Base-by-base conservation (phyloP, 768 basidiomycete species). In the Kwoniella newhampshirensis region DNA sequence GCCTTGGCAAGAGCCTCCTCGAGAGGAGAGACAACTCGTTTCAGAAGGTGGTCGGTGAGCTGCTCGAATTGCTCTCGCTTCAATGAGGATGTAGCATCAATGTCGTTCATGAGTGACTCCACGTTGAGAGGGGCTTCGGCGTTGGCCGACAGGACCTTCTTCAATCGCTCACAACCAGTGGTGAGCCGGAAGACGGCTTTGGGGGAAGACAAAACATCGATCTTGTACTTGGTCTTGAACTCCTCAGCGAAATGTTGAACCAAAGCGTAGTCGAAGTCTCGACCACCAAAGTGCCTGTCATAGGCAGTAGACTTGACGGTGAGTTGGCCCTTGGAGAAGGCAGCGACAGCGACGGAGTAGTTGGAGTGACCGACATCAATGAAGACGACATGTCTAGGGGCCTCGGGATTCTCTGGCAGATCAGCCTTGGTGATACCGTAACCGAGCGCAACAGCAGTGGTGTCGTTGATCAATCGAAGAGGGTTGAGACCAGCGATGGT, bases 391-490 rank as follows among this genome's bases (percentile, higher is more conserved):
- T 96, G 83, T 30, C 87, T 83, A 0, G 93, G 87, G 63, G 79
- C 81, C 60, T 93, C 91, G 30, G 85, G 75, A 13, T 87, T 85
- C 32, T 78, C 77, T 20, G 96, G 96, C 41, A 99, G 86, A 77
- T 99, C 96, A 25, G 88, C 85, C 79, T 99, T 99, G 64, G 94
- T 99, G 82, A 98, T 98, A 66, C 96, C 96, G 79, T 94, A 99
- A 50, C 90, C 91, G 75, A 99, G 87, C 37, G 96, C 96, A 55
- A 87, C 83, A 51, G 94, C 96, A 61, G 94, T 98, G 54, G 87
- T 86, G 77, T 98, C 96, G 80, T 97, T 97, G 81, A 98, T 91
- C 77, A 99, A 83, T 49, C 94, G 89, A 59, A 98, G 88, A 62
- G 85, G 80, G 77, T 91, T 96, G 60, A 98, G 83, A 57, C 87